Base-by-base conservation (phyloP, 345 rosid species). In the Fremontodendron californicum region DNA sequence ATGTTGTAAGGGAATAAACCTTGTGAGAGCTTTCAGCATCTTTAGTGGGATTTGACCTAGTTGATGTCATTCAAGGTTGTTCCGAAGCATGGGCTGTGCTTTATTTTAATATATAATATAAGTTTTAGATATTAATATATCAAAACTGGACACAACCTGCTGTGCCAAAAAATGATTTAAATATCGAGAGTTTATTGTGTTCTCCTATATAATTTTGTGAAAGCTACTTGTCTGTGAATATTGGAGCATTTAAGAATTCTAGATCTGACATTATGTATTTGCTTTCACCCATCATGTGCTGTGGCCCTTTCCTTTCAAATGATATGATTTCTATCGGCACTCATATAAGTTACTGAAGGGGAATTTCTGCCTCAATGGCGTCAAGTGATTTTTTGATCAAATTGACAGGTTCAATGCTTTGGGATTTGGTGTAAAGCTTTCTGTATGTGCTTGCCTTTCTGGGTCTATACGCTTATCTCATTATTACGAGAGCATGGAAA, bases 31-130 rank as follows among this genome's bases (percentile, higher is more conserved):
- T n/a, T 19, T 65, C 71, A 21, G 54, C 73, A 43, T 68, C 54
- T 40, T 66, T 42, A 25, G n/a, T 45, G 52, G 73, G 73, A 68
- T 43, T 68, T 5, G 9, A 43, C 29, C 73, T 68, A 68, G 54
- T 43, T 68, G 54, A 45, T 6, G 15, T 9, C 8, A 3, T 42
- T 42, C 35, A 6, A 67, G 52, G 33, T 21, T 66, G 40, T 66
- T 40, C 42, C 42, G 33, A 67, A 42, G 51, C 51, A 10, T 42
- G 49, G 49, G 51, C 51, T 65, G 49, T 39, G 49, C 29, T 64
- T 18, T n/a, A n/a, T 35, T 6, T 18, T 19, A 6, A 4, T n/a
- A n/a, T n/a, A n/a, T n/a, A n/a, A n/a, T 39, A 39, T 39, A 65
- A 39, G 9, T 2, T 65, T 65, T 37, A 65, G 13, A n/a, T 21